Conservation (phyloP, 371 early-diverging fungal species). For the Blakeslea trispora region DNA sequence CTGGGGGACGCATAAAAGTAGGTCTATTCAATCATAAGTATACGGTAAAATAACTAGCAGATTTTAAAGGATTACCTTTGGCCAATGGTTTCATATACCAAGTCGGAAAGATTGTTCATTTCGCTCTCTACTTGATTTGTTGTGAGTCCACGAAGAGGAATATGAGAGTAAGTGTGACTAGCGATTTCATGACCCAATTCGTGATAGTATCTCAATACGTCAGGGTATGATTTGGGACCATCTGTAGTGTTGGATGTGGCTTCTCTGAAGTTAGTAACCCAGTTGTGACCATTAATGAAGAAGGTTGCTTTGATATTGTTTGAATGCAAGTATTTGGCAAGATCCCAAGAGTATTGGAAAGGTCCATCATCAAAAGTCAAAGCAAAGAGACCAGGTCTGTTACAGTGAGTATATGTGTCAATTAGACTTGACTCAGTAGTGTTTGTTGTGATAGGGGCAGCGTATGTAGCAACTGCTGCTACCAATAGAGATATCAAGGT, state of each 20-base stretch:
- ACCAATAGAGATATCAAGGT: constrained; percentile 9
- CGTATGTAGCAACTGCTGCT: constrained; percentile 3
- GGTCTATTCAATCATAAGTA: constrained; percentile 4
- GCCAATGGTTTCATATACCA: constrained; percentile 22
- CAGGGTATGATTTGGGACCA: constrained; percentile 19
- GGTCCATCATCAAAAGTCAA: constrained; percentile 42
- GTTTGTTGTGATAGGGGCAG: constrained; percentile 8
- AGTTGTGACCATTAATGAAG: constrained; percentile 60
- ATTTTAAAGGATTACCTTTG: constrained; percentile 6
- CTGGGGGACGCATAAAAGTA: constrained; percentile 50
- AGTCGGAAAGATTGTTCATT: constrained; percentile 24
- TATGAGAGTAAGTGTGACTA: constrained; percentile 30
- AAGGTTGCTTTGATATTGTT: constrained; percentile 54
- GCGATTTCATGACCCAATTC: constrained; percentile 29
- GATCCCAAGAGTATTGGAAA: constrained; percentile 19
- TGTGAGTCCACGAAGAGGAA: constrained; percentile 9
- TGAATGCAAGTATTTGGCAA: constrained; percentile 19
- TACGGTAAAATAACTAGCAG: no score
- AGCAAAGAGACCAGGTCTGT: constrained; percentile 22
- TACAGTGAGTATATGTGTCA: constrained; percentile 16
- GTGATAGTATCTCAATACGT: constrained; percentile 18
- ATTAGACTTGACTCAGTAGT: neutral
- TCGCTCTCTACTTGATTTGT: constrained; percentile 11
- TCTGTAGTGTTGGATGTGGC: constrained; percentile 10
- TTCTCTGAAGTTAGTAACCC: constrained; percentile 6